These are phyloP conservation scores for Takakia lepidozioides DNA, from an alignment of 225 moss, liverwort and hornwort genomes.

Conservation along the genomic window DNA sequence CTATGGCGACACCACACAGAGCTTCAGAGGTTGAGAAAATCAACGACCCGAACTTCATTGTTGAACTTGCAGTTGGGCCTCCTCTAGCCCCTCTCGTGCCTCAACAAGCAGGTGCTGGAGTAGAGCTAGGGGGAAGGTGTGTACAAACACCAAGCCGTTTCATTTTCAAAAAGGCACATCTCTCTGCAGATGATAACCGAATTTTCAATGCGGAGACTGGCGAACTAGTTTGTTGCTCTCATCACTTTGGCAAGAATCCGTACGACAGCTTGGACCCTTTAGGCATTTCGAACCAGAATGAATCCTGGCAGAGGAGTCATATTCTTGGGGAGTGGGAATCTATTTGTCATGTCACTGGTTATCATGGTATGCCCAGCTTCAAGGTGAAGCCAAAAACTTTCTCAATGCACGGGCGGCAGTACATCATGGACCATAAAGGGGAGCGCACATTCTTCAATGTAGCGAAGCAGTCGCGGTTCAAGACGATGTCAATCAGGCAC, in stretches of 20 bases:
- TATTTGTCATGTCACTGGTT: conserved; percentile 68
- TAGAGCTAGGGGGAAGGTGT: conserved; percentile 39
- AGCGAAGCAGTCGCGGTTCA: conserved; percentile 70
- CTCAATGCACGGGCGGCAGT: conserved; percentile 67
- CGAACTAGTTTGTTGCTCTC: conserved; percentile 56
- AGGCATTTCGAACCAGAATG: conserved; percentile 57
- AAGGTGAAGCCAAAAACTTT: conserved; percentile 74
- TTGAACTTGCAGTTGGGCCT: conserved; percentile 76
- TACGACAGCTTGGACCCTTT: conserved; percentile 68
- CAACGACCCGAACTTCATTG: conserved; percentile 77
- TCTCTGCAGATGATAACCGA: conserved; percentile 66
- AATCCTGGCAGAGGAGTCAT: conserved; percentile 54
- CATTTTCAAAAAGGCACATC: conserved; percentile 78
- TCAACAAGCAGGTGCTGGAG: conserved; percentile 47
- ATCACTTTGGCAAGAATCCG: conserved; percentile 78
- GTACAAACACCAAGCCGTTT: conserved; percentile 46
- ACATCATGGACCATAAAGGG: conserved; percentile 33
- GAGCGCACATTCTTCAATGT: conserved; percentile 56
- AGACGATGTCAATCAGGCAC: conserved; percentile 73
- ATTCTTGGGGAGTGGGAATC: conserved; percentile 86
- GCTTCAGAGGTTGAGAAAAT: conserved; percentile 56
- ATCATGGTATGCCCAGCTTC: conserved; percentile 82
- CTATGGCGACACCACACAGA: conserved; percentile 1
- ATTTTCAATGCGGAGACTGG: conserved; percentile 66
- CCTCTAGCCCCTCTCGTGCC: conserved; percentile 55